phyloP scores from a whole-genome alignment of 352 stramenopile species.

The Phytophthora pini region DNA sequence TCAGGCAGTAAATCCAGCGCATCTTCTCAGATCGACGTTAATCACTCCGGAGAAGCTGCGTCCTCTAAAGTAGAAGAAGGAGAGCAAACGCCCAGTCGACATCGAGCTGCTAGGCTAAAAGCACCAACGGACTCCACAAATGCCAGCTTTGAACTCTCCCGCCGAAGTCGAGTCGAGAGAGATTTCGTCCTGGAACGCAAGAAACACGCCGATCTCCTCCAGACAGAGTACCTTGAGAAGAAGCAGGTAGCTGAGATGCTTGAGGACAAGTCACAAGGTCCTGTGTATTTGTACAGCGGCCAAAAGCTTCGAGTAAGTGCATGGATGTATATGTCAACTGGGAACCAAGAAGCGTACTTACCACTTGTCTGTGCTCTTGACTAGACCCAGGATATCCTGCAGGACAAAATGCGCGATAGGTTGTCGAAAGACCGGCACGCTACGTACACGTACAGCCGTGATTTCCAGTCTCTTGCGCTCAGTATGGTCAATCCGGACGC shows the following conservation, averaged over 20 bases:
- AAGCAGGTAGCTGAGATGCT: constrained; percentile 38
- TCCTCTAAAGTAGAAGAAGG: constrained; percentile 9
- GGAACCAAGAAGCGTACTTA: background rate
- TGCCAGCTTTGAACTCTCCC: constrained; percentile 59
- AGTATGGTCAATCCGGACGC: constrained; percentile 82
- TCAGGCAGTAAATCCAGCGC: constrained; percentile 11
- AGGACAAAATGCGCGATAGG: constrained; percentile 75
- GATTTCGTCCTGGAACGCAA: constrained; percentile 71
- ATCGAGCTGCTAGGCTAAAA: constrained; percentile 48
- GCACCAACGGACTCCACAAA: constrained; percentile 81
- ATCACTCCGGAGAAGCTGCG: constrained; percentile 8
- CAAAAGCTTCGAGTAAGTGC: constrained; percentile 82
- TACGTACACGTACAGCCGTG: constrained; percentile 86
- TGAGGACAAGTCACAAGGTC: constrained; percentile 35
- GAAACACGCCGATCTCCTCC: constrained; percentile 35
- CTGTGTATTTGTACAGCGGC: constrained; percentile 88
- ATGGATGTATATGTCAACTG: background rate
- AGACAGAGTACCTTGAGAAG: constrained; percentile 46
- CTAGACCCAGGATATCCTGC: constrained; percentile 84
- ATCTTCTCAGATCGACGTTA: constrained; percentile 14
- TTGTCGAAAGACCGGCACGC: constrained; percentile 46
- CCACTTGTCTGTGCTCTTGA: background rate
- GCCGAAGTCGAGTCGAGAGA: constrained; percentile 49
- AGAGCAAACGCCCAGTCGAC: constrained; percentile 4
- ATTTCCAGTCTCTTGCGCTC: constrained; percentile 89